Base-by-base conservation (phyloP, 345 rosid genomes). In the Populus deltoides region DNA sequence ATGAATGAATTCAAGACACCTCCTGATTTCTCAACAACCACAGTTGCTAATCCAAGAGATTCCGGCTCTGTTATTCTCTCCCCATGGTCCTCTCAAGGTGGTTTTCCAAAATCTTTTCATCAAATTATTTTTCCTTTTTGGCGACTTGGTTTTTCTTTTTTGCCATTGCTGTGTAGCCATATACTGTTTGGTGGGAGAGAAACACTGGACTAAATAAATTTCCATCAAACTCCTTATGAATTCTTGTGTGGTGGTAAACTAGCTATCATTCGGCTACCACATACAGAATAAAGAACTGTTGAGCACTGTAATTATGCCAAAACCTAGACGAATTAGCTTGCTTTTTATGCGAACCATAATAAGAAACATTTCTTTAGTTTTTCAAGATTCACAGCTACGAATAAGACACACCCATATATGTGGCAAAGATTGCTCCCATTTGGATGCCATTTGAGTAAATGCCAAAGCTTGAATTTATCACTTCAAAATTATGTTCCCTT, bases 11-110 rank as follows among this genome's bases (percentile, higher is more conserved):
- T 90, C 83, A 88, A 91, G 84, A 71, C 86, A 8, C 89, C 87
- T 20, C 90, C 96, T 76, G 96, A 92, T 51, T 87, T 89, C 77
- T 83, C 92, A 71, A 84, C 96, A 59, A 72, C 79, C 29, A 80
- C 97, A 9, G 80, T 86, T 13, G 89, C 87, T 47, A 86, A 88
- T 73, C 82, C 90, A 70, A 82, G 88, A 77, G 91, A 89, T 69
- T 80, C 93, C 29, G 87, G 79, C 84, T 87, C 92, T 55, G 71
- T 85, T 25, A 35, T 82, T 71, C 80, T 84, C 75, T 87, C 93
- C 57, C 83, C 97, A 31, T 92, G 95, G 89, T 87, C 94, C 77
- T 89, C 98, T 29, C 90, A 85, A 83, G 98, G 97, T 87, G 20
- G 6, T 45, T 45, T 74, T 33, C 18, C 36, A 15, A 22, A 20